Evolutionary conservation across 2,329 filamentous ascomycete species (phyloP).

Genomic region (Fusarium sororula): DNA sequence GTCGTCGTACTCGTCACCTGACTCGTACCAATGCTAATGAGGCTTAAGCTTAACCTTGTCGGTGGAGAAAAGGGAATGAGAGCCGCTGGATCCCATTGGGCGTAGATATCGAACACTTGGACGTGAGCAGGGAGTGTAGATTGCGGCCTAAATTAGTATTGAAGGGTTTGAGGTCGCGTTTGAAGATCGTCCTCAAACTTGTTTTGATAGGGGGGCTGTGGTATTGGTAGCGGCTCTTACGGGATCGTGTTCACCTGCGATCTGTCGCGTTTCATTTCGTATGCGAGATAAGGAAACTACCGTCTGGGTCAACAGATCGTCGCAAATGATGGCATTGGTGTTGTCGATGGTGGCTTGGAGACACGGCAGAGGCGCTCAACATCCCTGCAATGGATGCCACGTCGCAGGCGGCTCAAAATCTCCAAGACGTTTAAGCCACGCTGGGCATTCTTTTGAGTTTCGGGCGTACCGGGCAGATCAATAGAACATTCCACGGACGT

Average conservation of each 20-base stretch:
- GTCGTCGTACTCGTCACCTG: constrained; percentile 1
- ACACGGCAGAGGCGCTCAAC: background rate
- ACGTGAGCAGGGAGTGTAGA: constrained; percentile 1
- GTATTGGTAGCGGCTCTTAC: background rate
- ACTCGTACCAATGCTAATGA: constrained; percentile 10
- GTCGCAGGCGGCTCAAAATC: background rate
- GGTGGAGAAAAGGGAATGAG: background rate
- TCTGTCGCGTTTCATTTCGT: constrained; percentile 17
- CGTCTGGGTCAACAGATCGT: background rate
- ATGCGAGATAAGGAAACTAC: constrained; percentile 9
- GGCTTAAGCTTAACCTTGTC: constrained; percentile 5
- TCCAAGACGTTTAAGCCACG: background rate
- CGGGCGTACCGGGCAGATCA: background rate
- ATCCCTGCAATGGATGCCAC: background rate
- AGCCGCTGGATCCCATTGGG: background rate
- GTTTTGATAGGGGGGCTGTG: constrained; percentile 9
- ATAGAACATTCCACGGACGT: background rate
- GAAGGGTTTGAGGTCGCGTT: background rate
- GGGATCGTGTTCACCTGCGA: background rate
- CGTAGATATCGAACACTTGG: background rate
- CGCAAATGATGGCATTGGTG: background rate
- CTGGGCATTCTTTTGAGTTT: background rate
- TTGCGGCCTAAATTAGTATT: constrained; percentile 6
- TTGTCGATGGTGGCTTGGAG: background rate
- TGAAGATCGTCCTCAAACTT: constrained; percentile 23